These are phyloP conservation scores for Firmiana major DNA, from an alignment of 345 rosid species.

Conservation along the genomic window DNA sequence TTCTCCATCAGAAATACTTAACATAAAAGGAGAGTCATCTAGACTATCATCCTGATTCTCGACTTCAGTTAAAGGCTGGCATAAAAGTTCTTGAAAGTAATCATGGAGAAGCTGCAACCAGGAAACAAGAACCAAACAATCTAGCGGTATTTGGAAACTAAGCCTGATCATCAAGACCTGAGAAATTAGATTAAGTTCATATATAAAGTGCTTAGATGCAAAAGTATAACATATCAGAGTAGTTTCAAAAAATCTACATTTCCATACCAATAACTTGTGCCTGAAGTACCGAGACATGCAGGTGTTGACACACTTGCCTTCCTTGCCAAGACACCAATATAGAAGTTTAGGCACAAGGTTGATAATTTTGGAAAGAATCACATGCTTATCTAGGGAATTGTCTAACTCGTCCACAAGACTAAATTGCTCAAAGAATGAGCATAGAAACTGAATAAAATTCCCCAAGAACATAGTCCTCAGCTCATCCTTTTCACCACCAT, in stretches of 20 bases:
- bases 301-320: slow-evolving; percentile 27
- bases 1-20: slow-evolving; percentile 38
- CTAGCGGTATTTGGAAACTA: slow-evolving; percentile 42
- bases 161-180: slow-evolving; percentile 85
- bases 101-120: slow-evolving; percentile 74
- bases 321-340: slow-evolving; percentile 51
- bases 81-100: slow-evolving; percentile 54
- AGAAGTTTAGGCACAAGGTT: slow-evolving; percentile 58
- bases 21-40: slow-evolving; percentile 77
- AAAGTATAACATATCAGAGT: not conserved
- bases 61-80: slow-evolving; percentile 28
- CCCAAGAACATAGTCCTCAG: slow-evolving; percentile 47
- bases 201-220: not conserved
- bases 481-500: slow-evolving; percentile 23
- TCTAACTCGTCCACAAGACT: slow-evolving; percentile 26
- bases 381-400: slow-evolving; percentile 31
- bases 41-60: slow-evolving; percentile 39
- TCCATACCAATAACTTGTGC: slow-evolving; percentile 76
- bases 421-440: slow-evolving; percentile 57
- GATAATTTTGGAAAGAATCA: slow-evolving; percentile 30
- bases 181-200: slow-evolving; percentile 14
- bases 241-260: not conserved
- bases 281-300: slow-evolving; percentile 55
- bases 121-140: slow-evolving; percentile 35
- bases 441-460: slow-evolving; percentile 62